Conservation (phyloP, 768 basidiomycete genomes). For the Russula sp. region DNA sequence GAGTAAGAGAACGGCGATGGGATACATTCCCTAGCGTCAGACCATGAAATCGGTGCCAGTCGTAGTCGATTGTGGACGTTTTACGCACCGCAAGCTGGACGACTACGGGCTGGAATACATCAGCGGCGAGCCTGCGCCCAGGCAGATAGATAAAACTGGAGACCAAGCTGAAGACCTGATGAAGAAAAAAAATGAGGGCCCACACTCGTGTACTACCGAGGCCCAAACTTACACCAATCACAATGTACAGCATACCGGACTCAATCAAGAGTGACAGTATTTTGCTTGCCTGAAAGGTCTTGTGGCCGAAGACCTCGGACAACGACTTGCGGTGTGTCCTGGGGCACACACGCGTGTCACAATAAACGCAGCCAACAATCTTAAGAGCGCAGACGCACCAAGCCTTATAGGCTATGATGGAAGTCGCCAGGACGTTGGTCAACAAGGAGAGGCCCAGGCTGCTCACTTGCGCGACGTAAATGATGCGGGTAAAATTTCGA, state of each 20-base stretch:
- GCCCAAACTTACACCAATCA: conserved; percentile 2
- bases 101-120: not conserved
- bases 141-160: not conserved
- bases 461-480: conserved; percentile 2
- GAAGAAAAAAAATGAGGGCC: no score
- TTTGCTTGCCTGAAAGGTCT: not conserved
- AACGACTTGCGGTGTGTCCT: conserved; percentile 1
- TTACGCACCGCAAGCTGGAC: conserved; percentile 8
- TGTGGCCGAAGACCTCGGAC: not conserved
- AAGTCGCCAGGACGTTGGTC: conserved; percentile 5
- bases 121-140: not conserved
- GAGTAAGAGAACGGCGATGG: conserved; percentile 3
- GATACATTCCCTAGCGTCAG: conserved; percentile 9
- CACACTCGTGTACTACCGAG: not conserved
- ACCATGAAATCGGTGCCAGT: not conserved
- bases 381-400: not conserved
- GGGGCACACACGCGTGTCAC: not conserved
- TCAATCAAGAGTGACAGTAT: conserved; percentile 4
- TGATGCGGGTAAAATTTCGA: not conserved
- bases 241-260: conserved; percentile 8
- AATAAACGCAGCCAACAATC: no score
- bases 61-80: not conserved
- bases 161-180: not conserved
- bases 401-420: not conserved
- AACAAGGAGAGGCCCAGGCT: not conserved